A percentile compares a stretch with the other conserved stretches of the same genome.
These are phyloP conservation scores for Nematodospora valgi DNA, from an alignment of 805 yeast genomes.

Conservation along the genomic window DNA sequence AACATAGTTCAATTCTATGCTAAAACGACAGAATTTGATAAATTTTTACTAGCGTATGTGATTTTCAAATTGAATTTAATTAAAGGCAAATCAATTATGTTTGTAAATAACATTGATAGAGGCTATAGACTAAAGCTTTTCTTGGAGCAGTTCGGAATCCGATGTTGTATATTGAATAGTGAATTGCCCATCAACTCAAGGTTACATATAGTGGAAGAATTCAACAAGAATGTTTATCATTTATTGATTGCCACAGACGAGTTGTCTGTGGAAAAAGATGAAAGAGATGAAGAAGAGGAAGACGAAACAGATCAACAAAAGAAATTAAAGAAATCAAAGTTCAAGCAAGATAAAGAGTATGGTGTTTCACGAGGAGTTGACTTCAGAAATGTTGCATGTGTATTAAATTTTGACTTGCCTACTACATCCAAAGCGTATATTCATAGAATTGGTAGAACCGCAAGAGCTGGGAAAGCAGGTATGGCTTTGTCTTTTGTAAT, in stretches of 20 bases:
- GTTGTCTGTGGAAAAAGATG: slow-evolving; percentile 53
- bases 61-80: slow-evolving; percentile 84
- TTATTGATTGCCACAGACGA: slow-evolving; percentile 95
- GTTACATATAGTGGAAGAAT: slow-evolving; percentile 92
- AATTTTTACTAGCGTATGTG: slow-evolving; percentile 85
- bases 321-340: slow-evolving; percentile 28
- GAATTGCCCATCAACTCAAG: slow-evolving; percentile 93
- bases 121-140: slow-evolving; percentile 90
- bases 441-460: slow-evolving; percentile 95
- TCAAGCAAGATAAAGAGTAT: slow-evolving; percentile 66
- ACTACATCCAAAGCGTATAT: slow-evolving; percentile 83
- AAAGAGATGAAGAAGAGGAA: slow-evolving; percentile 46
- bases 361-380: slow-evolving; percentile 98
- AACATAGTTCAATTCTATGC: slow-evolving; percentile 83
- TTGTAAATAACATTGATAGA: slow-evolving; percentile 92
- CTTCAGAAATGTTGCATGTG: slow-evolving; percentile 94
- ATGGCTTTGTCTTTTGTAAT: slow-evolving; percentile 92
- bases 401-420: slow-evolving; percentile 91
- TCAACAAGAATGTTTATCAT: slow-evolving; percentile 83
- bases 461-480: slow-evolving; percentile 95
- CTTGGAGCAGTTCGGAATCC: slow-evolving; percentile 91
- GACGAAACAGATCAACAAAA: slow-evolving; percentile 21
- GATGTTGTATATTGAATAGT: slow-evolving; percentile 82
- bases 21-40: slow-evolving; percentile 84
- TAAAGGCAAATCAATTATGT: slow-evolving; percentile 85